phyloP scores from a whole-genome alignment of 495 filamentous ascomycete genomes.

The Hypomontagnella monticulosa region DNA sequence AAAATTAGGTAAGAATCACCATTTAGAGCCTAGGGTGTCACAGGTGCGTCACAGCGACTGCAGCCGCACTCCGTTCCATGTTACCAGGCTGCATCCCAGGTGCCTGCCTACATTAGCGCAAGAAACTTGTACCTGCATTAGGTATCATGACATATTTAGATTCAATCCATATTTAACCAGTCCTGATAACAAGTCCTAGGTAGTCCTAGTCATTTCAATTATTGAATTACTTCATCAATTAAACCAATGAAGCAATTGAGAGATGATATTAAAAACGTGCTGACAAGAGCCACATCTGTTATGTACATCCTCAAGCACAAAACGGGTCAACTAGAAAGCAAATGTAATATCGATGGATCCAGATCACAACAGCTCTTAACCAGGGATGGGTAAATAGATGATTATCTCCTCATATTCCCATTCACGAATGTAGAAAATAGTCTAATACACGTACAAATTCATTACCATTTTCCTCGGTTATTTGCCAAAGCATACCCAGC shows the following conservation, averaged over 20 bases:
- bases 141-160: too few relatives aligned
- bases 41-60: neutral
- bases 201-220: too few relatives aligned
- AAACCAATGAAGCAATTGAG: too few relatives aligned
- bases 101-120: neutral
- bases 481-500: neutral
- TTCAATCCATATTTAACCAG: too few relatives aligned
- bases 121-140: too few relatives aligned
- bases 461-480: constrained; percentile 23
- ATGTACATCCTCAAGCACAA: constrained; percentile 4
- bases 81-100: neutral
- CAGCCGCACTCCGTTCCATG: neutral
- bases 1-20: too few relatives aligned
- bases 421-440: constrained; percentile 20
- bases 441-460: constrained; percentile 35
- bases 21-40: neutral
- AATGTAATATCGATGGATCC: constrained; percentile 1
- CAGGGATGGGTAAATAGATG: neutral
- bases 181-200: too few relatives aligned
- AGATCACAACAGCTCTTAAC: constrained; percentile 12
- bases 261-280: neutral
- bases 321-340: neutral
- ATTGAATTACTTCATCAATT: too few relatives aligned
- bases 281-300: neutral
- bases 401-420: constrained; percentile 16